Base-by-base conservation (phyloP, 441 rosid genomes). In the Isatis lusitanica region DNA sequence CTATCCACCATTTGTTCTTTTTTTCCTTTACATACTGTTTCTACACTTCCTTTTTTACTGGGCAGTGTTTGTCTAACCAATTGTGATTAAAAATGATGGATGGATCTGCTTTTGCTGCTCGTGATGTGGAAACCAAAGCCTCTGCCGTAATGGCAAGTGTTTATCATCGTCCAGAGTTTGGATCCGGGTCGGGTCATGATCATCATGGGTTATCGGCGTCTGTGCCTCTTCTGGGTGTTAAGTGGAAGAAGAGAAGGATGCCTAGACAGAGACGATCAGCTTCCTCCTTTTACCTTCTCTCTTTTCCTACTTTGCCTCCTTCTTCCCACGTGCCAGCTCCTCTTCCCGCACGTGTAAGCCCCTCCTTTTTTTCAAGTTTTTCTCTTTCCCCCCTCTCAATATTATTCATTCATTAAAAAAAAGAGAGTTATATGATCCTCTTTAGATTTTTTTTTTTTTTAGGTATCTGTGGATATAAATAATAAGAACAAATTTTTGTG, bases 191-290 rank as follows among this genome's bases (percentile, higher is more conserved):
- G 68, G 85, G 78, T 76, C 75, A 85, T 67, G 69, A 66, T 84
- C 83, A 66, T 84, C 83, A 85, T 63, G 79, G 77, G 59, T 80
- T 83, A 78, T 65, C 80, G 73, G 77, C 82, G 76, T 75, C 73
- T 76, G 74, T 87, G 69, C 72, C 85, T 43, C 71, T 76, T 62
- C 79, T 85, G 66, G 90, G 88, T 70, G 83, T 88, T 63, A 81
- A 82, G 70, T 82, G 84, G 88, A 87, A 89, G 85, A 90, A 87
- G 85, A 88, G 87, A 80, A 90, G 96, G 82, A 91, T 90, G 93
- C 88, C 90, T 8, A 83, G 97, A 81, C 97, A 82, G 85, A 93
- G 94, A 81, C 80, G 94, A 66, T 81, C 91, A 4, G 75, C 88
- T 74, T 82, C 90, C 53, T 70, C 83, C 81, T 73, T 82, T 80